Conservation (phyloP, 2,329 filamentous ascomycete genomes). For the Cladosporium sphaerospermum region DNA sequence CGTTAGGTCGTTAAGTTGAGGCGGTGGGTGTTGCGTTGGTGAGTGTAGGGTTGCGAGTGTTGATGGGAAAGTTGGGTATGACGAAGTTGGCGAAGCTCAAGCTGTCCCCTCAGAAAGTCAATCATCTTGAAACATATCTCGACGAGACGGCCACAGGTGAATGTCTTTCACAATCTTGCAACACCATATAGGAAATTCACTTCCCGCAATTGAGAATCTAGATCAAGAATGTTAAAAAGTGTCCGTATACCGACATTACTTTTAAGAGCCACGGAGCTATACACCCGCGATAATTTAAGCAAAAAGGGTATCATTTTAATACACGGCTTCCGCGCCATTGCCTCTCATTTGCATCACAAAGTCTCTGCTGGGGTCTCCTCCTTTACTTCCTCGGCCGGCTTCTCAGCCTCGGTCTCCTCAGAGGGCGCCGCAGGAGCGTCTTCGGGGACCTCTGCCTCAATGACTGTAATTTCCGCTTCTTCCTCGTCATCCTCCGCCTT, state of each 20-base stretch:
- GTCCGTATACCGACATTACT: too few relatives aligned
- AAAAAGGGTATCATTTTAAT: conserved; percentile 8
- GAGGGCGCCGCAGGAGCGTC: conserved; percentile 6
- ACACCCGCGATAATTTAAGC: conserved; percentile 1
- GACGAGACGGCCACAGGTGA: background rate
- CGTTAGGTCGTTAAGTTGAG: conserved; percentile 13
- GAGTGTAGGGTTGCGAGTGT: background rate
- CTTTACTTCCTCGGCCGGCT: conserved; percentile 1
- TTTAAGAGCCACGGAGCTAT: background rate
- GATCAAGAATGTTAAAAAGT: too few relatives aligned
- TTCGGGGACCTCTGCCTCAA: conserved; percentile 17
- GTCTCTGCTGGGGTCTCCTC: background rate
- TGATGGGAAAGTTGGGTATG: background rate
- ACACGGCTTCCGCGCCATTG: background rate
- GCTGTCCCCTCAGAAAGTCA: too few relatives aligned
- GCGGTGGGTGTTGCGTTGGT: conserved; percentile 33
- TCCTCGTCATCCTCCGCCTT: conserved; percentile 13
- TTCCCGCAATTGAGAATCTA: background rate
- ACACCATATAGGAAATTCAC: background rate
- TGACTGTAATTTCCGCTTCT: conserved; percentile 12
- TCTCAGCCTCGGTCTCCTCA: background rate
- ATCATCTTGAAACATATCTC: background rate
- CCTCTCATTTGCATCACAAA: background rate
- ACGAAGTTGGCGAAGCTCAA: background rate
- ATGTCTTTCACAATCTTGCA: background rate